These are phyloP conservation scores for Novymonas esmeraldas DNA, from an alignment of 208 protist genomes.

Conservation along the genomic window DNA sequence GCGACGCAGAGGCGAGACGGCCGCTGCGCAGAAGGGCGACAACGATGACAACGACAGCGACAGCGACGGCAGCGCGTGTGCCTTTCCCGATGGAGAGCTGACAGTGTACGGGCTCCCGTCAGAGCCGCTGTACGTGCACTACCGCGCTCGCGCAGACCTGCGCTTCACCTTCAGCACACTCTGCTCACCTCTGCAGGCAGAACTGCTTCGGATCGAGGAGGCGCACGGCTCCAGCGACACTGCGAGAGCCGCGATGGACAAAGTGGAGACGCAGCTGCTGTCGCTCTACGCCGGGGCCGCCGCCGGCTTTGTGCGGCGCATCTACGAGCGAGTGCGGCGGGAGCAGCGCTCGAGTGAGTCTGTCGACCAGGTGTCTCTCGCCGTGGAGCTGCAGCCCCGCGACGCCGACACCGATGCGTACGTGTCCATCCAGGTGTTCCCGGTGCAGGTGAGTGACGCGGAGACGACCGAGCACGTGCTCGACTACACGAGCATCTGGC, in stretches of 20 bases:
- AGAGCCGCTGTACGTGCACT: conserved; percentile 50
- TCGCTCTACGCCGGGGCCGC: conserved; percentile 11
- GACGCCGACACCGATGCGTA: conserved; percentile 3
- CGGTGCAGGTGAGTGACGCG: conserved; percentile 9
- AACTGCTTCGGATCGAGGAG: conserved; percentile 5
- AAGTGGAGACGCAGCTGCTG: conserved; percentile 15
- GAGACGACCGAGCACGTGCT: conserved; percentile 10
- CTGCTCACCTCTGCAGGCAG: conserved; percentile 1
- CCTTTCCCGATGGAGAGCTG: conserved; percentile 43
- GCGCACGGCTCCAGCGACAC: not conserved
- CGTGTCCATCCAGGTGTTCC: conserved; percentile 28
- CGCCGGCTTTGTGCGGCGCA: conserved; percentile 7
- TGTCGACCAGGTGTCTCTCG: conserved; percentile 17
- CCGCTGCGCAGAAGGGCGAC: not conserved
- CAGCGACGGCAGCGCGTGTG: not conserved
- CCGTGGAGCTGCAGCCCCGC: conserved; percentile 11
- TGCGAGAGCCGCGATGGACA: conserved; percentile 1
- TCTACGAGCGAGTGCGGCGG: conserved; percentile 18
- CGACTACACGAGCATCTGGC: conserved; percentile 12
- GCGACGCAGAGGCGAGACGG: conserved; percentile 18
- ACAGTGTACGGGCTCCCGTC: conserved; percentile 38
- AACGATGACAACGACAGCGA: no score
- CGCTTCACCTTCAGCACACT: conserved; percentile 38
- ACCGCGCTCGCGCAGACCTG: conserved; percentile 46
- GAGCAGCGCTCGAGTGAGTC: not conserved